A percentile compares a stretch with the other conserved stretches of the same genome.
Conservation (phyloP, 495 filamentous ascomycete genomes). For the Talaromyces adpressus region DNA sequence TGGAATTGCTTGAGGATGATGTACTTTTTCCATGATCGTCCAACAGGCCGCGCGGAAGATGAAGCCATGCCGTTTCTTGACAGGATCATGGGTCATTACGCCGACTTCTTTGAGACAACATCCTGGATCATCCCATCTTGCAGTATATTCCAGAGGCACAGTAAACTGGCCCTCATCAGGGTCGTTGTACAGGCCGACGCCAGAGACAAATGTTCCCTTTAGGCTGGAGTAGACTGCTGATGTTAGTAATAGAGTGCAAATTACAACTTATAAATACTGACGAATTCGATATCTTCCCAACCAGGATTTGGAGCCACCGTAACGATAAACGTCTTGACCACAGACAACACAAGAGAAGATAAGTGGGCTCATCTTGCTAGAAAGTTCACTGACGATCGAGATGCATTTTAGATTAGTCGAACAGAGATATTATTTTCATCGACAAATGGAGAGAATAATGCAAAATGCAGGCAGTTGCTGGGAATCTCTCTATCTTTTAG, state of each 20-base stretch:
- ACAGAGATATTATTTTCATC: not conserved
- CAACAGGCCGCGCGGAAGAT: slow-evolving; percentile 6
- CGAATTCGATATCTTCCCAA: not conserved
- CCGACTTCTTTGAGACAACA: not conserved
- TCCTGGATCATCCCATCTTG: not conserved
- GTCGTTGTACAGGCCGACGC: not conserved
- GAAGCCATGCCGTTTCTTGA: not conserved
- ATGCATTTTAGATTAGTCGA: not conserved
- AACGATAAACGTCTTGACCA: not conserved
- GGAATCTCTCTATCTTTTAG: not conserved
- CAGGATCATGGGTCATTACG: not conserved
- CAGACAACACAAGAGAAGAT: not conserved
- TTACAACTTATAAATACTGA: not conserved
- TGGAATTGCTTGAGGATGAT: not conserved
- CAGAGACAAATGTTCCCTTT: not conserved
- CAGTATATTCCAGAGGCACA: not conserved
- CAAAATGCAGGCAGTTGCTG: not conserved
- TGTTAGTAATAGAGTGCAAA: not conserved
- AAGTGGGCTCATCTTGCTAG: not conserved
- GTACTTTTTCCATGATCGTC: not conserved
- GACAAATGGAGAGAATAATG: not conserved
- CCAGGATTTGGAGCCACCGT: not conserved
- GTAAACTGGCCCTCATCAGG: not conserved
- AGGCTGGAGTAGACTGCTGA: not conserved
- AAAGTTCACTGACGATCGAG: not conserved